Conservation (phyloP, 768 basidiomycete species). For the Lactarius sp. region DNA sequence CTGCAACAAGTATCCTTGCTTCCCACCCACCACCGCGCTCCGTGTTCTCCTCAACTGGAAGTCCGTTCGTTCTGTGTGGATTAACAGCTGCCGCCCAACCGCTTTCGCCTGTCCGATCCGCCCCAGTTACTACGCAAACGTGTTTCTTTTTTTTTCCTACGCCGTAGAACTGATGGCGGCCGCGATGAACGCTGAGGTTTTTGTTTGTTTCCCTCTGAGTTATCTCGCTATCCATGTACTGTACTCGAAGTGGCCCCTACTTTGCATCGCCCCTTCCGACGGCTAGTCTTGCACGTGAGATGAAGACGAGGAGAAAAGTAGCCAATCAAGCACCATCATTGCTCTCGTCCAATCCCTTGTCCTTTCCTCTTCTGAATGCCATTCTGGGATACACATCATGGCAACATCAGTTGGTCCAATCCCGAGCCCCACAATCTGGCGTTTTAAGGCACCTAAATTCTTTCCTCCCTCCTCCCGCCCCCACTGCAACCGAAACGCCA, state of each 20-base stretch:
- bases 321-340: too few species aligned
- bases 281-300: background rate
- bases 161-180: background rate
- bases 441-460: background rate
- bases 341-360: too few species aligned
- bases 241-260: too few species aligned
- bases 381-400: background rate
- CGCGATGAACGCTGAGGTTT: background rate
- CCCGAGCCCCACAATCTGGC: background rate
- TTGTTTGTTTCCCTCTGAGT: background rate
- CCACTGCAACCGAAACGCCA: too few species aligned
- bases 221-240: too few species aligned
- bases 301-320: too few species aligned
- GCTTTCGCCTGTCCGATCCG: background rate
- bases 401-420: background rate
- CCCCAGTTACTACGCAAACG: background rate
- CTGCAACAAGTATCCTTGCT: background rate
- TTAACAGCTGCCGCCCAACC: background rate
- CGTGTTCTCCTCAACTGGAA: background rate
- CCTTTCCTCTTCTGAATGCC: background rate
- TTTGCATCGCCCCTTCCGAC: too few species aligned
- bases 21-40: background rate
- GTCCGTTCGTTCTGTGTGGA: background rate
- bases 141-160: background rate
- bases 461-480: background rate